Evolutionary conservation across 2,329 filamentous ascomycete species (phyloP), one percentile per base, ranked within the genome.

Genomic region (Tolypocladium ovalisporum): DNA sequence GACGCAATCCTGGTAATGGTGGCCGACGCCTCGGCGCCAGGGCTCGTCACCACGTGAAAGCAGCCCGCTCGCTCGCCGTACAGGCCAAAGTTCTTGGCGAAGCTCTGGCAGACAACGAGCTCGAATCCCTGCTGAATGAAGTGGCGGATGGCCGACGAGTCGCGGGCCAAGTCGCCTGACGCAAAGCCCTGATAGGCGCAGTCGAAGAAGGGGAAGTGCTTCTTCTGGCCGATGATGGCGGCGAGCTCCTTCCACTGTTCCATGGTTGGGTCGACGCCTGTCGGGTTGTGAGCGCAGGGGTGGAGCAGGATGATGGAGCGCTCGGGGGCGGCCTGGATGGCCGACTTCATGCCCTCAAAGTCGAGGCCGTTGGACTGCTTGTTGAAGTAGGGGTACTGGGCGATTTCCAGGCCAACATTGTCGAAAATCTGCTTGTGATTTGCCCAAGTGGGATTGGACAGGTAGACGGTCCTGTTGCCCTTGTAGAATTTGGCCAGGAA

Each of bases 341-440:
- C 75, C 54, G 76, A 71, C 71, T 90, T 84, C 88, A 97, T 92
- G 75, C 91, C 93, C 59, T 88, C 85, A 68, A 96, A 92, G 75
- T 97, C 91, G 55, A 99, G 86, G 54, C 90, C 92, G 71, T 90
- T 92, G 63, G 92, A 96, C 70, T 88, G 72, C 71, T 90, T 85
- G 72, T 86, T 87, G 78, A 96, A 99, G 81, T 99, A 99, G 54
- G 93, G 94, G 77, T 99, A 99, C 63, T 84, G 84, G 64, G 86
- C 86, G 66, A 90, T 83, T 37, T 84, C 77, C 35, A 97, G 79
- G 65, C 83, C 81, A 69, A 97, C 91, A 70, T 97, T 97, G 74
- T 80, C 83, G 79, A 99, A 96, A 80, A 99, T 97, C 75, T 97
- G 94, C 78, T 95, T 87, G 84, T 99, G 94, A 79, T 99, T 99